Evolutionary conservation across 2,329 filamentous ascomycete genomes (phyloP).

Genomic region (Fusarium protoensiforme): DNA sequence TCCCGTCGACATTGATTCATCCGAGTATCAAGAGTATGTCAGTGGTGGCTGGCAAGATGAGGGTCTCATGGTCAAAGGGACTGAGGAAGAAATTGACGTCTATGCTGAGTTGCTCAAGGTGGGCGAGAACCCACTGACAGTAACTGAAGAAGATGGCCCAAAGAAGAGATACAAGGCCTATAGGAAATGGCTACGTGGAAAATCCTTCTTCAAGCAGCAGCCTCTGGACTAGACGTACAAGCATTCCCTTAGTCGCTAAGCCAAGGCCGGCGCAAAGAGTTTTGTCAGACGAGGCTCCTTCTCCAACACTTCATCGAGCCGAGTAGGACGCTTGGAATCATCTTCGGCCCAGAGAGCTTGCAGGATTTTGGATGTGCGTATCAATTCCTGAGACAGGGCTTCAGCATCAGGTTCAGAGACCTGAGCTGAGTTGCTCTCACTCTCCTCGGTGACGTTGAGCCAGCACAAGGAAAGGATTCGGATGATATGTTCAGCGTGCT

Average conservation of each 20-base stretch:
- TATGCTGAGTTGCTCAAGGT: conserved; percentile 83
- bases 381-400: conserved; percentile 26
- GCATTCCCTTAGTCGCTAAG: background rate
- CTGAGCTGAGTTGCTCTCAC: conserved; percentile 39
- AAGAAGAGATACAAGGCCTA: conserved; percentile 99
- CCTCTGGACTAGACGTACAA: conserved; percentile 62
- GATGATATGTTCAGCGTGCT: conserved; percentile 72
- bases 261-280: conserved; percentile 30
- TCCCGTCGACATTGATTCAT: conserved; percentile 66
- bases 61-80: conserved; percentile 64
- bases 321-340: conserved; percentile 8
- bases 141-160: conserved; percentile 83
- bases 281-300: conserved; percentile 46
- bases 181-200: conserved; percentile 91
- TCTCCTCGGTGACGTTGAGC: conserved; percentile 64
- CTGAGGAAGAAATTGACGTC: conserved; percentile 58
- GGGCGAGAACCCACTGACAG: conserved; percentile 85
- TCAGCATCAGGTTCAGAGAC: background rate
- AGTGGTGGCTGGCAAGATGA: conserved; percentile 74
- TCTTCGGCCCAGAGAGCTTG: conserved; percentile 37
- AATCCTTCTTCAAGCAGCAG: conserved; percentile 95
- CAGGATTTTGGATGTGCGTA: conserved; percentile 34
- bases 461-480: conserved; percentile 72
- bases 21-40: conserved; percentile 85
- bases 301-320: conserved; percentile 34